phyloP scores from a whole-genome alignment of 2,329 filamentous ascomycete genomes.

The Coniochaeta pulveracea region DNA sequence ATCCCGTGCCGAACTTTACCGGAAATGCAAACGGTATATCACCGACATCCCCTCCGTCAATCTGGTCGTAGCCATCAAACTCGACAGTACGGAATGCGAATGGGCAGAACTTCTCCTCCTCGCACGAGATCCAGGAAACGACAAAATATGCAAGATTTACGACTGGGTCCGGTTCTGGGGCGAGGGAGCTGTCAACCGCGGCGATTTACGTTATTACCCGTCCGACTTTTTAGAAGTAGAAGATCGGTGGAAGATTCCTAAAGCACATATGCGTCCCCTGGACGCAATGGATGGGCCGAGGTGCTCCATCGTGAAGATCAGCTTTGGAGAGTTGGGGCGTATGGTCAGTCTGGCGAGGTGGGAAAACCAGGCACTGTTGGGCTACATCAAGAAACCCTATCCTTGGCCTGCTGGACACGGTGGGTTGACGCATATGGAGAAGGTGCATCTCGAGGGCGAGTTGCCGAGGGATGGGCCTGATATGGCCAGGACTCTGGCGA shows the following conservation, averaged over 20 bases:
- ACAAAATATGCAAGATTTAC: not conserved
- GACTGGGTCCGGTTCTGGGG: constrained; percentile 3
- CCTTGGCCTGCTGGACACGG: constrained; percentile 2
- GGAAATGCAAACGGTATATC: not conserved
- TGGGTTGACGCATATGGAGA: not conserved
- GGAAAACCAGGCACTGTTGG: constrained; percentile 2
- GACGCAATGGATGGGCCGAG: not conserved
- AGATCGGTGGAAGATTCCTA: constrained; percentile 1
- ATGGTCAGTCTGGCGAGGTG: not conserved
- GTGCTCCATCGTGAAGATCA: not conserved
- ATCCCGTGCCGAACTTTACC: not conserved
- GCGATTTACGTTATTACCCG: not conserved
- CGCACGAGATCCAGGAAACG: not conserved
- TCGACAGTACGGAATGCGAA: constrained; percentile 3
- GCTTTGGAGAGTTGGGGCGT: not conserved
- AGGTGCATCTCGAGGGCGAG: not conserved
- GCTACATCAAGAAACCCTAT: constrained; percentile 1
- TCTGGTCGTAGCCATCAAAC: not conserved
- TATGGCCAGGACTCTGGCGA: not conserved
- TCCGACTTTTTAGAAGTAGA: constrained; percentile 2
- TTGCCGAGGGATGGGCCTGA: not conserved
- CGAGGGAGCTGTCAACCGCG: not conserved
- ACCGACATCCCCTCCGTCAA: not conserved
- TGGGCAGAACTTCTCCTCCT: constrained; percentile 1
- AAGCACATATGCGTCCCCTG: not conserved